Base-by-base conservation (phyloP, 805 yeast species). In the Saturnispora serradocipensis region DNA sequence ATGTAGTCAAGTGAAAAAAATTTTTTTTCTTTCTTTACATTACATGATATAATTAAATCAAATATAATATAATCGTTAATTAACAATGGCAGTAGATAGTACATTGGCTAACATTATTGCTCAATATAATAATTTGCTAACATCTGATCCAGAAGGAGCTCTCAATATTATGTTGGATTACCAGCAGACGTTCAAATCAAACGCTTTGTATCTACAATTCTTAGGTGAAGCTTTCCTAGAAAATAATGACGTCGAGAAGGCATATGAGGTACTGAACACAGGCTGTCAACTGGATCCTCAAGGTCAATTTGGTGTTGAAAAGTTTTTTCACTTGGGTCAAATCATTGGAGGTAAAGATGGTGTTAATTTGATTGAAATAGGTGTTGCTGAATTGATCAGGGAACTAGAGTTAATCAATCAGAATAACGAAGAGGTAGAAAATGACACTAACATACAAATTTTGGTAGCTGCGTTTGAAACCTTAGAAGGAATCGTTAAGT, bases 291-390 rank as follows among this genome's bases (percentile, higher is more conserved):
- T 84, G 49, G 97, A 90, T 66, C 81, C 85, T 2, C 65, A 72
- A 2, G 96, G 88, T 1, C 56, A 62, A 2, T 59, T 67, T 43
- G 93, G 91, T 1, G 82, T 81, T 22, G 96, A 87, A 62, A 90
- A 89, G 69, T 90, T 86, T 63, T 75, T 93, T 50, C 88, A 90
- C 67, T 70, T 91, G 55, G 99, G 97, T 2, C 99, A 91, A 70
- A 81, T 91, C 49, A 72, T 84, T 27, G 97, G 97, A 43, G 97
- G 95, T 32, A 59, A 56, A 16, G 85, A 81, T 58, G 98, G 97
- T 9, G 63, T 87, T 16, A 65, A 71, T 10, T 72, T 77, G 59
- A 74, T 86, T 54, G 76, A 79, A 55, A 74, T 73, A 47, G 98
- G 95, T 6, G 69, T 86, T 42, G 73, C 72, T 24, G 72, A 73